phyloP scores from a whole-genome alignment of 1,284 basidiomycete genomes.

The Marasmius fiardii region DNA sequence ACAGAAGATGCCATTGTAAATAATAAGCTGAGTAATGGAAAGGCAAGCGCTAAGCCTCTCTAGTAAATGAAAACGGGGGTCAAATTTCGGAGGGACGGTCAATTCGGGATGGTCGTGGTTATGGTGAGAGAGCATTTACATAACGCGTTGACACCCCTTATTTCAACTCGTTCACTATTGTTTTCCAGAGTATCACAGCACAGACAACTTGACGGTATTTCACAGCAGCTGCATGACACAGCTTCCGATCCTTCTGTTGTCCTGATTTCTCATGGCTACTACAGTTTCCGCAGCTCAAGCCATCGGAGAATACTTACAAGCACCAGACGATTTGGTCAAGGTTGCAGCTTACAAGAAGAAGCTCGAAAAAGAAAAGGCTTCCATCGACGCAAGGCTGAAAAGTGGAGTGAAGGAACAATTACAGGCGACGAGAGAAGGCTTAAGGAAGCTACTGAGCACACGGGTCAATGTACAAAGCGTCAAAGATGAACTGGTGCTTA shows the following conservation, averaged over 20 bases:
- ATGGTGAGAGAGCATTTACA: too few relatives aligned
- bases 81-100: too few relatives aligned
- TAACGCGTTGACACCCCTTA: too few relatives aligned
- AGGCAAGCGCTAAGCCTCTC: background rate
- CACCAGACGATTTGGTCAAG: constrained; percentile 93
- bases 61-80: background rate
- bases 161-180: too few relatives aligned
- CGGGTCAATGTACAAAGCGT: constrained; percentile 82
- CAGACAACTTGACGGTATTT: too few relatives aligned
- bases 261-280: constrained; percentile 33
- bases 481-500: constrained; percentile 88
- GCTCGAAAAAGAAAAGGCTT: constrained; percentile 93
- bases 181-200: too few relatives aligned
- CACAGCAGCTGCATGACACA: background rate
- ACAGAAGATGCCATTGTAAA: constrained; percentile 85
- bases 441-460: constrained; percentile 83
- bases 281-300: constrained; percentile 76
- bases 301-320: constrained; percentile 83
- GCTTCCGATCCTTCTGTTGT: constrained; percentile 4
- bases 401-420: constrained; percentile 94
- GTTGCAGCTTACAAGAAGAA: constrained; percentile 89
- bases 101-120: too few relatives aligned
- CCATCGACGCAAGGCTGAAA: constrained; percentile 91
- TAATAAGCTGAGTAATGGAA: background rate
- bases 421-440: constrained; percentile 86